Percentiles rank a stretch among this genome's conserved stretches.
phyloP scores from a whole-genome alignment of 495 filamentous ascomycete species.

The Bacidia gigantensis region DNA sequence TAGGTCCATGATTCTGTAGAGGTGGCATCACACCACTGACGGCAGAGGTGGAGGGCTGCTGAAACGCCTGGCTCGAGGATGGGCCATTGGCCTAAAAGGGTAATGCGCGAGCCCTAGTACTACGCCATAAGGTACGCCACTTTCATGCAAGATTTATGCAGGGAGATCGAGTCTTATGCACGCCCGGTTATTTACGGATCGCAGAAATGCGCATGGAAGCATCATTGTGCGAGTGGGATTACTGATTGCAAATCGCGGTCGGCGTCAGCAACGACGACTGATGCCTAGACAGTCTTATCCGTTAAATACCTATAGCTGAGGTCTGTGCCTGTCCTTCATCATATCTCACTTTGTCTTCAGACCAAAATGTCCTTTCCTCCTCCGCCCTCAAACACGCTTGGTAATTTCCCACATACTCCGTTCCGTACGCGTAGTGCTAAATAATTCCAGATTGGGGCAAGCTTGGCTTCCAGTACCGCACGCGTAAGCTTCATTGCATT shows the following conservation, averaged over 20 bases:
- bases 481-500: constrained; percentile 44
- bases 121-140: no score
- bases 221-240: background rate
- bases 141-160: background rate
- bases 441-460: constrained; percentile 59
- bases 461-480: constrained; percentile 79
- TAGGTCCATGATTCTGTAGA: no score
- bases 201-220: background rate
- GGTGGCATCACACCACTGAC: no score
- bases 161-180: background rate
- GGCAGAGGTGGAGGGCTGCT: no score
- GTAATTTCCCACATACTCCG: constrained; percentile 24
- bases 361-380: constrained; percentile 53
- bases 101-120: no score
- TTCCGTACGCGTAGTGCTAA: background rate
- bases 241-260: no score
- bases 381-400: constrained; percentile 64
- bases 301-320: no score
- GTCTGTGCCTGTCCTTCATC: no score
- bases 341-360: background rate
- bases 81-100: no score
- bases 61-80: no score
- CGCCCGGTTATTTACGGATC: background rate
- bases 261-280: no score
- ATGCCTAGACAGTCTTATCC: no score